These are phyloP conservation scores for Mycena sanguinolenta DNA, from an alignment of 768 basidiomycete genomes.

Conservation along the genomic window DNA sequence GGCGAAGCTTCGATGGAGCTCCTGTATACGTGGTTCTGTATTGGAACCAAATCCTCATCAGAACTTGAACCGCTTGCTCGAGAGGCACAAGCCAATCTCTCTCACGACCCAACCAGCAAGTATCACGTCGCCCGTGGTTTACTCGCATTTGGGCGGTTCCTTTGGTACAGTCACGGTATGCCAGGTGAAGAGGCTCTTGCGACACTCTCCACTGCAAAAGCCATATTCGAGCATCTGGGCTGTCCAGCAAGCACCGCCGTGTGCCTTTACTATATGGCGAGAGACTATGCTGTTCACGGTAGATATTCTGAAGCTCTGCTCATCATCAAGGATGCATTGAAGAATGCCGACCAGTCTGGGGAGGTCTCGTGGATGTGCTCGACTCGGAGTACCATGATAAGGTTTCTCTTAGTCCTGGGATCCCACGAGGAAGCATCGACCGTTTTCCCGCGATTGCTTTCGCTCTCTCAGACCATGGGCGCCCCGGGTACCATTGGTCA, in stretches of 20 bases:
- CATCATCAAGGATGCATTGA: not conserved
- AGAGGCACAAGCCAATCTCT: not conserved
- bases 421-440: not conserved
- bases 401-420: not conserved
- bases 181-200: slow-evolving; percentile 2
- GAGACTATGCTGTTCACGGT: not conserved
- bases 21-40: not conserved
- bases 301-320: slow-evolving; percentile 14
- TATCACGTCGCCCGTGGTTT: not conserved
- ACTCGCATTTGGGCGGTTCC: not conserved
- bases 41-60: not conserved
- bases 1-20: not conserved
- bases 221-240: slow-evolving; percentile 18
- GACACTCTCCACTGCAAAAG: slow-evolving; percentile 14
- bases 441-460: not conserved
- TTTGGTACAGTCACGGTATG: not conserved
- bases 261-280: slow-evolving; percentile 23
- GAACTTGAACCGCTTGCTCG: not conserved
- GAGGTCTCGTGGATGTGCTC: not conserved
- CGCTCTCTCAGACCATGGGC: not conserved
- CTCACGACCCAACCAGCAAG: not conserved
- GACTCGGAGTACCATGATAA: not conserved
- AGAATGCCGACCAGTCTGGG: not conserved
- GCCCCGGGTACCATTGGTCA: slow-evolving; percentile 14
- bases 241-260: slow-evolving; percentile 26